phyloP scores from a whole-genome alignment of 2,329 filamentous ascomycete genomes.

The Pyrenophora tritici-repentis region DNA sequence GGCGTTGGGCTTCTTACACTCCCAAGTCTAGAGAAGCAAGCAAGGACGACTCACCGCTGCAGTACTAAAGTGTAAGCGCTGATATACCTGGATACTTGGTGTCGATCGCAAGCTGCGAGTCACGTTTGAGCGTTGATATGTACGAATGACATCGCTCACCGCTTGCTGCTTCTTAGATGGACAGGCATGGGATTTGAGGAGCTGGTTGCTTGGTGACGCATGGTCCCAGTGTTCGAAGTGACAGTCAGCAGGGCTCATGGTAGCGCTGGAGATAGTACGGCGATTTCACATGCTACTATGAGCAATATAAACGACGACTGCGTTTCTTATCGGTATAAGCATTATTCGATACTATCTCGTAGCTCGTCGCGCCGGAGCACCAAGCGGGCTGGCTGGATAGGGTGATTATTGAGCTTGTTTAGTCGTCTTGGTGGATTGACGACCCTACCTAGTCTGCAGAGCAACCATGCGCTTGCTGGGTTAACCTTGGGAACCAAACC shows the following conservation, averaged over 20 bases:
- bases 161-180: conserved; percentile 19
- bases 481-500: conserved; percentile 10
- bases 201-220: conserved; percentile 16
- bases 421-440: background rate
- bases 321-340: conserved; percentile 39
- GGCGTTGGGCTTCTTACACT: conserved; percentile 12
- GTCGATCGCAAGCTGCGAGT: conserved; percentile 1
- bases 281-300: conserved; percentile 12
- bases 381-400: conserved; percentile 16
- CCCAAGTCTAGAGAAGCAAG: conserved; percentile 1
- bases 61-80: conserved; percentile 6
- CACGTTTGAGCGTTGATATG: background rate
- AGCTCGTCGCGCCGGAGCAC: conserved; percentile 10
- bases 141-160: conserved; percentile 7
- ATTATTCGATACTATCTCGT: conserved; percentile 40
- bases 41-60: conserved; percentile 24
- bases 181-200: conserved; percentile 16
- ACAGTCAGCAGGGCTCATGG: conserved; percentile 12
- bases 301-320: conserved; percentile 34
- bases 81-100: conserved; percentile 3
- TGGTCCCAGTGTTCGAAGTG: conserved; percentile 8
- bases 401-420: conserved; percentile 2
- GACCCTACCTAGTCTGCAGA: too few relatives aligned
- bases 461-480: conserved; percentile 11
- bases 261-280: conserved; percentile 31